Evolutionary conservation across 495 filamentous ascomycete genomes (phyloP).

Genomic region (Aspergillus homomorphus): DNA sequence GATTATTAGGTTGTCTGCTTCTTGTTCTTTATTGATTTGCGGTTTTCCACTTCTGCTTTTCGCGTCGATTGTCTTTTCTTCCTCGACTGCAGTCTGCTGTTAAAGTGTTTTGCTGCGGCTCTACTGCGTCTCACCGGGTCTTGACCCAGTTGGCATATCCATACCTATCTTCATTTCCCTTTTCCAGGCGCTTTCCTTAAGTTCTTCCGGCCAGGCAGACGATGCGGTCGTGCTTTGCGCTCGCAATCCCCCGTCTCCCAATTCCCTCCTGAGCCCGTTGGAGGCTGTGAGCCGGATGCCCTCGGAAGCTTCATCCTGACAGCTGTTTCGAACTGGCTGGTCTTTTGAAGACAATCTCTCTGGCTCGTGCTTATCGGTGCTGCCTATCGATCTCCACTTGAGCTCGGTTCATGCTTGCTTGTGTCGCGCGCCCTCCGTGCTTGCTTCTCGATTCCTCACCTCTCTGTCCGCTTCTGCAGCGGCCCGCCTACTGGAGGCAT

Average conservation of each 20-base stretch:
- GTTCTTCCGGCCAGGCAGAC: neutral
- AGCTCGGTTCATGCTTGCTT: constrained; percentile 12
- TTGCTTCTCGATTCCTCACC: neutral
- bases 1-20: constrained; percentile 3
- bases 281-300: neutral
- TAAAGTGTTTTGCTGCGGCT: too few relatives aligned
- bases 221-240: neutral
- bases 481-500: constrained; percentile 19
- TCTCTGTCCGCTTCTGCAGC: constrained; percentile 1
- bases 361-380: neutral
- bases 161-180: neutral
- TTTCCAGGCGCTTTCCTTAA: neutral
- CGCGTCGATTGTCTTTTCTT: neutral
- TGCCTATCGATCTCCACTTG: neutral
- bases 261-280: neutral
- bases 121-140: too few relatives aligned
- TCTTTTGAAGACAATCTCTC: too few relatives aligned
- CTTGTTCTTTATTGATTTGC: constrained; percentile 4
- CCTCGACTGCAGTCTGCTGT: constrained; percentile 1
- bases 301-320: neutral
- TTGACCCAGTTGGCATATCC: too few relatives aligned
- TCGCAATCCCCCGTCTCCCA: neutral
- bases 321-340: neutral
- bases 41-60: neutral
- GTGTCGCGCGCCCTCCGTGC: neutral